phyloP scores from a whole-genome alignment of 306 rosid genomes.

The Cucurbita maxima region DNA sequence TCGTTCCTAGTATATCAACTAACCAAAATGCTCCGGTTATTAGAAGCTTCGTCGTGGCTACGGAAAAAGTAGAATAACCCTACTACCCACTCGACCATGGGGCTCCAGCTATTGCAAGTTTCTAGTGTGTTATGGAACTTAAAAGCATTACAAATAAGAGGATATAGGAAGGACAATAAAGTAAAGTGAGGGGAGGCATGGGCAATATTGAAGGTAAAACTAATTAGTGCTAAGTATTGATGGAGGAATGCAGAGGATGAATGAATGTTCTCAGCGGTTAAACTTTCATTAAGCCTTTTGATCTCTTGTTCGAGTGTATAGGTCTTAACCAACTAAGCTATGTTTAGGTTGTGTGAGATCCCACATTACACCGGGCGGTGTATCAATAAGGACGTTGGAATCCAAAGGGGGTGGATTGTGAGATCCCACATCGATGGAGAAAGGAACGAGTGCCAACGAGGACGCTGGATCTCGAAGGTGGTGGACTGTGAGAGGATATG shows the following conservation, averaged over 20 bases:
- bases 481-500: too few relatives aligned
- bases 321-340: too few relatives aligned
- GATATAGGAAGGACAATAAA: not conserved
- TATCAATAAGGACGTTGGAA: rapidly evolving
- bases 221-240: not conserved
- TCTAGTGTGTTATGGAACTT: not conserved
- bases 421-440: too few relatives aligned
- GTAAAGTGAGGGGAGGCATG: not conserved
- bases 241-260: not conserved
- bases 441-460: too few relatives aligned
- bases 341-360: not conserved
- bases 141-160: not conserved
- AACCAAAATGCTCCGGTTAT: not conserved
- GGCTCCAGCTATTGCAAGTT: not conserved
- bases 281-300: not conserved
- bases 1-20: not conserved
- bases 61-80: not conserved
- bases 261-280: not conserved
- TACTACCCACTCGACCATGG: not conserved
- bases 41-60: not conserved
- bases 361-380: too few relatives aligned
- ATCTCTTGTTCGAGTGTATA: not conserved
- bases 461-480: too few relatives aligned
- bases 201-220: not conserved
- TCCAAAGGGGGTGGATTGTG: too few relatives aligned